These are phyloP conservation scores for Barnettozyma californica DNA, from an alignment of 805 yeast genomes.

Conservation along the genomic window DNA sequence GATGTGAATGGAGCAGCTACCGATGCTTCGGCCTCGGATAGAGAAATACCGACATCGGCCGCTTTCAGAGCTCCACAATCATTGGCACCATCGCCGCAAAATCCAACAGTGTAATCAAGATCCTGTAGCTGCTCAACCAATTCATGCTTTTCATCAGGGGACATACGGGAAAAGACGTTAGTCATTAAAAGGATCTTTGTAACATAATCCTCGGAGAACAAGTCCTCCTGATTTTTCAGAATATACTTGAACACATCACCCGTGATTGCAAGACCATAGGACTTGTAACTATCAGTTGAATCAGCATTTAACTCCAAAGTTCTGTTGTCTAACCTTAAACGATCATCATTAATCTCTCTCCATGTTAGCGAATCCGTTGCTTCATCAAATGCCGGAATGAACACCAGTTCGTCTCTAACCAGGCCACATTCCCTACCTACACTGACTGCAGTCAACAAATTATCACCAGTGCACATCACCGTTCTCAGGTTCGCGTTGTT, in stretches of 20 bases:
- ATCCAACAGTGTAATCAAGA: constrained; percentile 88
- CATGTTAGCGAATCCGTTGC: constrained; percentile 34
- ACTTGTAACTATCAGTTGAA: constrained; percentile 20
- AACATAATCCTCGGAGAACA: constrained; percentile 34
- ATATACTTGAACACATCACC: constrained; percentile 87
- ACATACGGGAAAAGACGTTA: constrained; percentile 90
- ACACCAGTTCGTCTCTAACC: constrained; percentile 44
- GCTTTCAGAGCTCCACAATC: constrained; percentile 98
- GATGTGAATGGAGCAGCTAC: constrained; percentile 99
- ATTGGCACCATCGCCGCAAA: constrained; percentile 99
- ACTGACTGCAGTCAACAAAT: constrained; percentile 87
- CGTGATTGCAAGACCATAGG: constrained; percentile 75
- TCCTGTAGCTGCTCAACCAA: constrained; percentile 80
- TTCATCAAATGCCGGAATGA: constrained; percentile 55
- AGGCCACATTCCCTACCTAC: constrained; percentile 84
- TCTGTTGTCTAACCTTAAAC: constrained; percentile 51
- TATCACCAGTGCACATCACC: constrained; percentile 97
- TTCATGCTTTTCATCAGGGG: constrained; percentile 98
- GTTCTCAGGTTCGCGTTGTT: constrained; percentile 71
- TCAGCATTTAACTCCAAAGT: constrained; percentile 47
- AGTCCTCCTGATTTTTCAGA: constrained; percentile 37
- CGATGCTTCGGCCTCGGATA: constrained; percentile 96
- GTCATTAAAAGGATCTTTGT: constrained; percentile 64
- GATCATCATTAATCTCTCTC: constrained; percentile 63
- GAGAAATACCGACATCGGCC: constrained; percentile 93